Conservation (phyloP, 805 yeast species). For the Lipomyces yamadae region DNA sequence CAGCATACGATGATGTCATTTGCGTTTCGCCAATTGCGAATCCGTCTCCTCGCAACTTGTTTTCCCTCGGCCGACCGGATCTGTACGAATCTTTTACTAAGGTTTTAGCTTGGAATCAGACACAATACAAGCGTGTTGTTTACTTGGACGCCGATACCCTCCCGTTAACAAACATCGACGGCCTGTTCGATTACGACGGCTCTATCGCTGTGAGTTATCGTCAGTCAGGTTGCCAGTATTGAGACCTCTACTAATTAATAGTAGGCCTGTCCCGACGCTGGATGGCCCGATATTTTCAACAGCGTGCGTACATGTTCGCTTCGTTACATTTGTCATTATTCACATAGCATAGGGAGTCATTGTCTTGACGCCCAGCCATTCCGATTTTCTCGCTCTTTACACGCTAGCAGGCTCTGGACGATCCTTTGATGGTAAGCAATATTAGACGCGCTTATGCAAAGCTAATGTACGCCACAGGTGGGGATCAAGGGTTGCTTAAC, state of each 20-base stretch:
- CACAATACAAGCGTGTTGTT: conserved; percentile 50
- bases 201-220: conserved; percentile 41
- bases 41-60: conserved; percentile 40
- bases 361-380: conserved; percentile 58
- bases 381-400: conserved; percentile 52
- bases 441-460: background rate
- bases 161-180: conserved; percentile 48
- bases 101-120: conserved; percentile 58
- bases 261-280: conserved; percentile 76
- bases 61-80: conserved; percentile 55
- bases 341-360: conserved; percentile 55
- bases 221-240: background rate
- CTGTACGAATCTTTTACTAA: conserved; percentile 55
- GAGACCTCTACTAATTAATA: background rate
- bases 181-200: conserved; percentile 41
- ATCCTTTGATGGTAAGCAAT: conserved; percentile 66
- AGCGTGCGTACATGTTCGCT: conserved; percentile 50
- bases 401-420: conserved; percentile 41
- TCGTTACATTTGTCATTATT: conserved; percentile 1
- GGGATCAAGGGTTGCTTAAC: conserved; percentile 89
- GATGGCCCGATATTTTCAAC: conserved; percentile 91
- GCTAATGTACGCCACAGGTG: conserved; percentile 43
- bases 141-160: conserved; percentile 62
- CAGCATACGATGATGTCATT: conserved; percentile 42
- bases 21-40: conserved; percentile 42